These are phyloP conservation scores for Cardiospermum halicacabum DNA, from an alignment of 345 rosid species.

Conservation along the genomic window DNA sequence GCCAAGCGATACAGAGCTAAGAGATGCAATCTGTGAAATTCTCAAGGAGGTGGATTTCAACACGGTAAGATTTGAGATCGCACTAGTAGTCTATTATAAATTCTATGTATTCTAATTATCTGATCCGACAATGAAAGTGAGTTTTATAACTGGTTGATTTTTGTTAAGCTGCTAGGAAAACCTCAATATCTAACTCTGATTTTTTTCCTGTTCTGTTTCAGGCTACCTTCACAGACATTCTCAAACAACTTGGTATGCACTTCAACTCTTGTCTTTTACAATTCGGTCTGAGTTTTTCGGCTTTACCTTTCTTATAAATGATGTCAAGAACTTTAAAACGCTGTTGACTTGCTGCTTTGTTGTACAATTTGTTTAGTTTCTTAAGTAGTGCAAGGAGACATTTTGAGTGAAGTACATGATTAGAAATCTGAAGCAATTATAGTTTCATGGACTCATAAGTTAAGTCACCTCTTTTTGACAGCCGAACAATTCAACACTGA, in stretches of 20 bases:
- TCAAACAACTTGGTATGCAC: slow-evolving; percentile 70
- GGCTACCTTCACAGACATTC: slow-evolving; percentile 94
- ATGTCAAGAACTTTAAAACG: not conserved
- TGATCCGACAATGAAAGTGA: too few relatives aligned
- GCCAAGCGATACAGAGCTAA: slow-evolving; percentile 59
- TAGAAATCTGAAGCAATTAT: not conserved
- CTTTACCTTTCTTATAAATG: not conserved
- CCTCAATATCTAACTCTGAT: slow-evolving; percentile 2
- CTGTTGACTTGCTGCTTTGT: not conserved
- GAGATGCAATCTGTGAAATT: slow-evolving; percentile 64
- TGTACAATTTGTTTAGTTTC: not conserved
- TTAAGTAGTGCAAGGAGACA: not conserved
- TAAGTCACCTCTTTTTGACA: slow-evolving; percentile 33
- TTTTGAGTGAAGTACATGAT: not conserved
- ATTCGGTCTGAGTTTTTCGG: not conserved
- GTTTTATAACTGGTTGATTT: not conserved
- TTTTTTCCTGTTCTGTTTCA: slow-evolving; percentile 37
- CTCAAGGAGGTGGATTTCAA: slow-evolving; percentile 85
- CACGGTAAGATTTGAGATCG: slow-evolving; percentile 44
- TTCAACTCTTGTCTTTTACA: not conserved
- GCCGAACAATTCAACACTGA: slow-evolving; percentile 38
- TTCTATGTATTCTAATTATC: not conserved
- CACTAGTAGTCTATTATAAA: not conserved
- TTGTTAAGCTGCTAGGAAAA: not conserved
- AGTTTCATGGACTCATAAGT: slow-evolving; percentile 6